Evolutionary conservation across 148 eudicot genomes (phyloP), one percentile per base, ranked within the genome.

Genomic region (Hydrangea macrophylla): DNA sequence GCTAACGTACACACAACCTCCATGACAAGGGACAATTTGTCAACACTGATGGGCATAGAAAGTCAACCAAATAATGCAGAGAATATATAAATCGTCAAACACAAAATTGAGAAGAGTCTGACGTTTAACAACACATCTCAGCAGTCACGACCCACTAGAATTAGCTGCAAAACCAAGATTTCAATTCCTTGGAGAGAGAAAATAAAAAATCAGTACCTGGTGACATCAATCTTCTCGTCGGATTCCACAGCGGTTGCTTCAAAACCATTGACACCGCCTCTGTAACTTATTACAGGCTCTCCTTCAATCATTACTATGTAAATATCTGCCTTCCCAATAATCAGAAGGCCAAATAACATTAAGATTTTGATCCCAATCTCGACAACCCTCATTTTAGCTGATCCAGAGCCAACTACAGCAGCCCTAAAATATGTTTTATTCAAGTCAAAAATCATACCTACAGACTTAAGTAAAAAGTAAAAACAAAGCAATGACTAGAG

Each of bases 181-280:
- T 23, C 31, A 55, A 54, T 36, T 32, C 39, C 31, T 53, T 28
- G n/a, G 30, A 37, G 18, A 28, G 40, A 30, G 11, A 65, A 31
- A 59, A 31, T 32, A 59, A 4, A 15, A 65, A 26, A 51, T 25
- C 36, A 58, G 60, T 77, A 93, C 98, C 98, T 86, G 79, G 86
- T 83, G 61, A 84, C 78, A 73, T 93, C 98, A 76, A 90, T 77
- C 80, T 90, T 86, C 74, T 90, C 95, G 75, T 93, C 97, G 73
- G 95, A 82, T 42, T 93, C 96, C 3, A 83, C 83, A 56, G 90
- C 89, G 68, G 97, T 93, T 71, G 96, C 90, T 77, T 88, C 92
- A 26, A 88, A 88, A 61, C 92, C 96, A 59, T 78, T 68, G 58
- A 88, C 76, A 8, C 92, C 97, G n/a, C 98, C 98, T 70, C 36